These are phyloP conservation scores for Dalbergia oliveri DNA, from an alignment of 306 rosid genomes.

Conservation along the genomic window DNA sequence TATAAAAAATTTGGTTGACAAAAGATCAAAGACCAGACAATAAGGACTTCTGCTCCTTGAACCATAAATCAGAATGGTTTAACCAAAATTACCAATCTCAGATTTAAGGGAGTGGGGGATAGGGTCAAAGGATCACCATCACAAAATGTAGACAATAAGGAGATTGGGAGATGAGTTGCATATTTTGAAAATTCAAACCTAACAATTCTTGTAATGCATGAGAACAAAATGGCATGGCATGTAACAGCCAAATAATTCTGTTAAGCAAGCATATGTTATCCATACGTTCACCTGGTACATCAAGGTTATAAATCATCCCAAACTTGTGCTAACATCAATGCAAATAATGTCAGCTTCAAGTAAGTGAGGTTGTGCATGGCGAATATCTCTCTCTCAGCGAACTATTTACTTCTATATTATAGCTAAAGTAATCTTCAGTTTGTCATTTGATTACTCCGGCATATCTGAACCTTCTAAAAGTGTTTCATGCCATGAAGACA, in stretches of 20 bases:
- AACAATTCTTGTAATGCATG: not conserved
- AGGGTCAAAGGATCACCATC: not conserved
- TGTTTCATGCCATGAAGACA: conserved; percentile 12
- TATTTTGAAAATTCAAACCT: not conserved
- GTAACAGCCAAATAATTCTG: not conserved
- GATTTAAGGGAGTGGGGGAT: not conserved
- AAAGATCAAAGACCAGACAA: conserved; percentile 27
- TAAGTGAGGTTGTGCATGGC: not conserved
- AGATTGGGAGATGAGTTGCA: not conserved
- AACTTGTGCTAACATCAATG: too few species aligned
- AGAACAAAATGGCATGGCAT: not conserved
- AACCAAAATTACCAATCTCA: not conserved
- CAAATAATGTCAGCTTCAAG: too few species aligned
- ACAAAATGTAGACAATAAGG: too few species aligned
- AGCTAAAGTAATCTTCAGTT: conserved; percentile 14
- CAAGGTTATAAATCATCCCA: too few species aligned
- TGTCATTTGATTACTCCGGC: conserved; percentile 11
- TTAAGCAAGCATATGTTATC: not conserved
- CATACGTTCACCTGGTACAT: too few species aligned
- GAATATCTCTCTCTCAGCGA: not conserved
- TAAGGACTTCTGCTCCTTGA: not conserved
- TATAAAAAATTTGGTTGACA: not conserved
- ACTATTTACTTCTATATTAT: not conserved
- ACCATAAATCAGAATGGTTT: conserved; percentile 11
- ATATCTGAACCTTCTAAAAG: not conserved